These are phyloP conservation scores for Yamadazyma triangularis DNA, from an alignment of 1,139 yeast genomes.

Conservation along the genomic window DNA sequence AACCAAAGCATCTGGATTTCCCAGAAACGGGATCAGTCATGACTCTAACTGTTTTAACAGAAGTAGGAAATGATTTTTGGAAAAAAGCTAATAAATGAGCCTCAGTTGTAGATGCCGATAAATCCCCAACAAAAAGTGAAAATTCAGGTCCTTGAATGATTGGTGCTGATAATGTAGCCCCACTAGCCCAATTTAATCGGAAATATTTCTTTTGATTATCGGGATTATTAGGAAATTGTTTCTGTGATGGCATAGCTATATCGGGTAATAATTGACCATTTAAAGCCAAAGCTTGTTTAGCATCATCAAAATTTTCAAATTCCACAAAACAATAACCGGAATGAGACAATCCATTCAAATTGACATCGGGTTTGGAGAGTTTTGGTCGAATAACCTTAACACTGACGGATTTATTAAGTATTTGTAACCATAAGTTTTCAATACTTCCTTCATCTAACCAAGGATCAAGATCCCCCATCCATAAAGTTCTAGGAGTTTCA, in stretches of 20 bases:
- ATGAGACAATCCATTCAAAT: constrained; percentile 37
- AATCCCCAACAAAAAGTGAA: constrained; percentile 75
- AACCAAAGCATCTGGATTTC: constrained; percentile 71
- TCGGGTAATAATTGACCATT: constrained; percentile 65
- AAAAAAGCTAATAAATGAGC: constrained; percentile 64
- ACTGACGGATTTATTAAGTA: constrained; percentile 35
- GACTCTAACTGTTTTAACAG: constrained; percentile 64
- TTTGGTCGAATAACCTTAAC: constrained; percentile 55
- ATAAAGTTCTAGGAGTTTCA: constrained; percentile 52
- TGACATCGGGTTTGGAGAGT: constrained; percentile 19
- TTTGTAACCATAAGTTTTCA: constrained; percentile 54
- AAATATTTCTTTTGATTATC: constrained; percentile 57
- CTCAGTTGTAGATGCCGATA: constrained; percentile 70
- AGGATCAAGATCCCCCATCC: constrained; percentile 84
- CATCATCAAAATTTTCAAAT: constrained; percentile 59
- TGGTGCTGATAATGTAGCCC: constrained; percentile 54
- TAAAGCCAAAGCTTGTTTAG: constrained; percentile 57
- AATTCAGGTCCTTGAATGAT: constrained; percentile 50
- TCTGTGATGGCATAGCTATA: constrained; percentile 46
- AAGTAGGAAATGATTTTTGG: constrained; percentile 54
- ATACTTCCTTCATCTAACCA: constrained; percentile 63
- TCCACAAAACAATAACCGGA: constrained; percentile 76
- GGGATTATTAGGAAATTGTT: constrained; percentile 38
- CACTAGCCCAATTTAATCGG: constrained; percentile 72
- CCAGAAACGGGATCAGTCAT: constrained; percentile 74